Conservation (phyloP, 768 basidiomycete species). For the Termitomyces sp. region DNA sequence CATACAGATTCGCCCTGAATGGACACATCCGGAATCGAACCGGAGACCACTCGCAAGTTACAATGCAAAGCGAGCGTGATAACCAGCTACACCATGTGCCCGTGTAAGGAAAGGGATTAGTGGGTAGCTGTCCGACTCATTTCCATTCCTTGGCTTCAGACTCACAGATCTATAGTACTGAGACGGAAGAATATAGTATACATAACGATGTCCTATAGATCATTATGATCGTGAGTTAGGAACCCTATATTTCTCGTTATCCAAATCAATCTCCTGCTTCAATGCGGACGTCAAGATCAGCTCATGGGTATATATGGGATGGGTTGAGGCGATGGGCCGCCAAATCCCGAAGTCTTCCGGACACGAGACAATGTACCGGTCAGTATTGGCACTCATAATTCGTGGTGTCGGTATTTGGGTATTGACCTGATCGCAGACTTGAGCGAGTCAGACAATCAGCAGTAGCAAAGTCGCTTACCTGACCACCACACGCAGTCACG, state of each 20-base stretch:
- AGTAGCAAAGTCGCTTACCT: slow-evolving; percentile 39
- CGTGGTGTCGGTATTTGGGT: slow-evolving; percentile 53
- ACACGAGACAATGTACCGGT: slow-evolving; percentile 67
- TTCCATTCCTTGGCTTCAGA: no score
- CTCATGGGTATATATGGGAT: slow-evolving; percentile 68
- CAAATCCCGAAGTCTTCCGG: slow-evolving; percentile 64
- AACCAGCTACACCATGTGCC: slow-evolving; percentile 24
- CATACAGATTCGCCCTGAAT: no score
- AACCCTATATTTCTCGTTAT: slow-evolving; percentile 40
- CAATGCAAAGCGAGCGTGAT: slow-evolving; percentile 21
- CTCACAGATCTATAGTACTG: no score
- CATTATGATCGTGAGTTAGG: not conserved
- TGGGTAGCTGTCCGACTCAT: no score
- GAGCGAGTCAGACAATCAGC: not conserved
- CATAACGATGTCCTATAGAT: not conserved
- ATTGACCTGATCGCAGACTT: slow-evolving; percentile 31
- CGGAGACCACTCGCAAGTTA: slow-evolving; percentile 18
- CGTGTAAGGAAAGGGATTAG: not conserved
- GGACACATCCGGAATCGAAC: slow-evolving; percentile 24
- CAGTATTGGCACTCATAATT: slow-evolving; percentile 46
- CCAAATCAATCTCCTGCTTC: slow-evolving; percentile 68
- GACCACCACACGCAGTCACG: slow-evolving; percentile 67
- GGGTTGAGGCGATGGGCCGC: slow-evolving; percentile 47
- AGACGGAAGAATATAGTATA: no score
- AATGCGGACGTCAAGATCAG: slow-evolving; percentile 63